A percentile compares a stretch with the other conserved stretches of the same genome.
Evolutionary conservation across 2,329 filamentous ascomycete genomes (phyloP).

Genomic region (Mollisia scopiformis): DNA sequence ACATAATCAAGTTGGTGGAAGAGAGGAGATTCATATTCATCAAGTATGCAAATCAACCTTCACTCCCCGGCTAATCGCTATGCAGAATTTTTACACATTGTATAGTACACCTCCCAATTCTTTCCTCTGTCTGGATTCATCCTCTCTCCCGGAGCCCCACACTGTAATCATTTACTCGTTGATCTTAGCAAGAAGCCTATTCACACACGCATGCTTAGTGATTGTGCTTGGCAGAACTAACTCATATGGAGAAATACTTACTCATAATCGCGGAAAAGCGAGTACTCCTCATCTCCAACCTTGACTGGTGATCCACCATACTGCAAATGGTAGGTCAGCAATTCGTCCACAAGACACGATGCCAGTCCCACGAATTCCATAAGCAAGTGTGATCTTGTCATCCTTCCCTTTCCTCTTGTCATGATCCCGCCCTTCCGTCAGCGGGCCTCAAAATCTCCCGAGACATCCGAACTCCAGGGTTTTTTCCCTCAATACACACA

Average conservation of each 20-base stretch:
- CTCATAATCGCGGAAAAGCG: constrained; percentile 97
- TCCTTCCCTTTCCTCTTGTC: not conserved
- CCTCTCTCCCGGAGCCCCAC: not conserved
- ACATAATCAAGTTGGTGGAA: too few species aligned
- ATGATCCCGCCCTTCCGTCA: not conserved
- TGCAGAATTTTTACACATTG: constrained; percentile 28
- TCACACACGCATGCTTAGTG: constrained; percentile 2
- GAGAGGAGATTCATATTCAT: constrained; percentile 28
- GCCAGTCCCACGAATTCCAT: not conserved
- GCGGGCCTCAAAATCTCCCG: not conserved
- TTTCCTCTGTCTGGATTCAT: not conserved
- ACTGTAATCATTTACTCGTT: constrained; percentile 71
- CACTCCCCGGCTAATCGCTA: constrained; percentile 20
- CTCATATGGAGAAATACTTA: constrained; percentile 55
- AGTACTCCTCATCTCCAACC: constrained; percentile 95
- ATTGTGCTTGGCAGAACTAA: not conserved
- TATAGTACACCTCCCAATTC: constrained; percentile 28
- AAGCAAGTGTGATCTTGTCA: not conserved
- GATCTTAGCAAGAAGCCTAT: constrained; percentile 96
- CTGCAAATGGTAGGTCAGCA: constrained; percentile 46
- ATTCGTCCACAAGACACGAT: not conserved
- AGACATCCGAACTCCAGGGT: not conserved
- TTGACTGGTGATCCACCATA: constrained; percentile 95
- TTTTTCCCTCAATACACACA: not conserved
- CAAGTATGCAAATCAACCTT: constrained; percentile 5